Evolutionary conservation across 1,284 basidiomycete species (phyloP).

Genomic region (Testicularia cyperi): DNA sequence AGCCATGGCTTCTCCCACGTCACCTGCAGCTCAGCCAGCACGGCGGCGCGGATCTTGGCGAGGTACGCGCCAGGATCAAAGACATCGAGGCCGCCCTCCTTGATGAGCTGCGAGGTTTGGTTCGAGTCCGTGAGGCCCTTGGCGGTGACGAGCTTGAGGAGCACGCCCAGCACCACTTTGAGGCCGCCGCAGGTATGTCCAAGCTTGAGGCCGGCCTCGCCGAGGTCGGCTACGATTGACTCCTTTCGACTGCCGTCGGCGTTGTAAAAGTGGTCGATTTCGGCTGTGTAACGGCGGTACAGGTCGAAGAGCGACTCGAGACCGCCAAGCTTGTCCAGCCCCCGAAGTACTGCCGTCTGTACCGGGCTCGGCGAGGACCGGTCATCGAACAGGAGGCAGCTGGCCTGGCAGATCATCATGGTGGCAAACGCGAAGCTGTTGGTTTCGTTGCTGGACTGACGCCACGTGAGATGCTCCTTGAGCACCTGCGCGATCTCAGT

Average conservation of each 20-base stretch:
- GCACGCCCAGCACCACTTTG: constrained; percentile 76
- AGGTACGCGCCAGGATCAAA: constrained; percentile 86
- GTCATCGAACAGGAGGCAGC: constrained; percentile 81
- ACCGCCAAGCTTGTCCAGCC: constrained; percentile 75
- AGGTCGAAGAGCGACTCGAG: constrained; percentile 71
- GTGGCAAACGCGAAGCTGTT: constrained; percentile 63
- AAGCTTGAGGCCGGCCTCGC: constrained; percentile 47
- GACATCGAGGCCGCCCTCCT: constrained; percentile 33
- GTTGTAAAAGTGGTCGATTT: constrained; percentile 68
- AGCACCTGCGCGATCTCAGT: constrained; percentile 73
- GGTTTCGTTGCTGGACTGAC: constrained; percentile 64
- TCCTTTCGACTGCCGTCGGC: constrained; percentile 35
- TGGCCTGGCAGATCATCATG: constrained; percentile 74
- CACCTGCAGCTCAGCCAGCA: constrained; percentile 70
- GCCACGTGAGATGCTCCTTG: constrained; percentile 70
- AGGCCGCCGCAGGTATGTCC: constrained; percentile 76
- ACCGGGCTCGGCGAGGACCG: constrained; percentile 62
- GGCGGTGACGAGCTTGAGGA: constrained; percentile 75
- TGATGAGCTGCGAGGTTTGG: constrained; percentile 71
- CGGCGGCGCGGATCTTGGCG: constrained; percentile 73
- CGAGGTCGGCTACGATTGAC: constrained; percentile 10
- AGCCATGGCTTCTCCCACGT: constrained; percentile 88
- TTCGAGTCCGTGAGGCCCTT: constrained; percentile 80
- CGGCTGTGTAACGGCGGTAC: constrained; percentile 67
- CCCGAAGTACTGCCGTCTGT: constrained; percentile 77